Percentiles rank a stretch among this genome's conserved stretches.
These are phyloP conservation scores for Mixia osmundae DNA, from an alignment of 1,284 basidiomycete species.

Conservation along the genomic window DNA sequence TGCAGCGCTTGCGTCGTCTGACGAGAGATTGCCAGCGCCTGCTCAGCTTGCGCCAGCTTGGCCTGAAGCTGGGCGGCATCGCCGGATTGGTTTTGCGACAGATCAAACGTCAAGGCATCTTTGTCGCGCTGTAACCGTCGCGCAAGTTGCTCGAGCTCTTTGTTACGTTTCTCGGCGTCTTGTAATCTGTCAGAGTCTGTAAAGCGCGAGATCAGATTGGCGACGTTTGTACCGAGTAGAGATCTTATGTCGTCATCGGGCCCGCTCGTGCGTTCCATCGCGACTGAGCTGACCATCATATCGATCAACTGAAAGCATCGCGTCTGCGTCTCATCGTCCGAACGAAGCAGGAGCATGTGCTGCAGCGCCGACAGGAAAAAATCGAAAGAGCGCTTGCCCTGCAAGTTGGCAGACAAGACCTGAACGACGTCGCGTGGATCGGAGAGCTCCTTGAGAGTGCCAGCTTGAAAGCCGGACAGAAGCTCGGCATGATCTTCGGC, in stretches of 20 bases:
- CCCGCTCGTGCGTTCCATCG: conserved; percentile 59
- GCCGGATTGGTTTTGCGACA: conserved; percentile 56
- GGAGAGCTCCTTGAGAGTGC: conserved; percentile 48
- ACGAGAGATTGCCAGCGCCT: conserved; percentile 52
- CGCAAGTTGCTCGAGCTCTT: conserved; percentile 39
- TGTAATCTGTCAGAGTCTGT: conserved; percentile 74
- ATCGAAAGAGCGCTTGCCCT: conserved; percentile 52
- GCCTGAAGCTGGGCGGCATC: conserved; percentile 58
- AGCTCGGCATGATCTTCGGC: conserved; percentile 59
- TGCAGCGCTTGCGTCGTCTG: conserved; percentile 37
- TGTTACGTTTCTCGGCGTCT: conserved; percentile 50
- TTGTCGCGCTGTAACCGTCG: conserved; percentile 33
- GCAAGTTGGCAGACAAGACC: conserved; percentile 46
- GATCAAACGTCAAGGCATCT: conserved; percentile 43
- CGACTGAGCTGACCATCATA: conserved; percentile 73
- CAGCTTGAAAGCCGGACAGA: conserved; percentile 49
- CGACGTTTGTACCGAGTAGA: conserved; percentile 69
- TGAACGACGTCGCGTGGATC: conserved; percentile 71
- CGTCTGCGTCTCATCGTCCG: conserved; percentile 56
- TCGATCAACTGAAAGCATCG: conserved; percentile 88
- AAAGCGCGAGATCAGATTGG: conserved; percentile 67
- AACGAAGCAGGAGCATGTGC: conserved; percentile 69
- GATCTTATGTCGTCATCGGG: conserved; percentile 48
- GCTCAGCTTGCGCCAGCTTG: conserved; percentile 47
- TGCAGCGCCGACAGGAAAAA: conserved; percentile 82